Percentiles rank a stretch among this genome's conserved stretches.
Conservation (phyloP, 2,329 filamentous ascomycete species). For the Neonectria punicea region DNA sequence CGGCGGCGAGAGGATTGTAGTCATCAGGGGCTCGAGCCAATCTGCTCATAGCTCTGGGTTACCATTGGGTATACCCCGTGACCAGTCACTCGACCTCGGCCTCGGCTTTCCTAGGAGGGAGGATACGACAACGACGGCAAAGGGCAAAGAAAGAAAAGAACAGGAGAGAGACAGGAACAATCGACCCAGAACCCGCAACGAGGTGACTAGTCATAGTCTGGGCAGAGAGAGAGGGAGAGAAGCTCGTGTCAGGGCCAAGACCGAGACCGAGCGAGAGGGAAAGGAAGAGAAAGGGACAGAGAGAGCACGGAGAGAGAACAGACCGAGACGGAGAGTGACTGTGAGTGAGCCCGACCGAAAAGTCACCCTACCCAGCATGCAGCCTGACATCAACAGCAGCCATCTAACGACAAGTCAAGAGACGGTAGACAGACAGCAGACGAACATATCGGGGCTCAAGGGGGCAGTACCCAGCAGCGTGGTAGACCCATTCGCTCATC, state of each 20-base stretch:
- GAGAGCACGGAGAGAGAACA: not conserved
- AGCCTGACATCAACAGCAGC: slow-evolving; percentile 33
- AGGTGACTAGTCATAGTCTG: slow-evolving; percentile 17
- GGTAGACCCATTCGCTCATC: slow-evolving; percentile 34
- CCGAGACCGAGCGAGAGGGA: not conserved
- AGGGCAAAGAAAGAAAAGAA: slow-evolving; percentile 10
- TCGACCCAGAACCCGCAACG: slow-evolving; percentile 28
- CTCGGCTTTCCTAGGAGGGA: slow-evolving; percentile 27
- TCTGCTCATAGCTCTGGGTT: slow-evolving; percentile 36
- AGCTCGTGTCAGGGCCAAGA: slow-evolving; percentile 15
- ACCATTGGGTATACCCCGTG: slow-evolving; percentile 38
- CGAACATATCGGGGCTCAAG: slow-evolving; percentile 9
- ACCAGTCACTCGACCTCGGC: slow-evolving; percentile 39
- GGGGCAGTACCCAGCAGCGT: slow-evolving; percentile 11
- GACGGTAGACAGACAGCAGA: slow-evolving; percentile 26
- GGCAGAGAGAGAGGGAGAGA: slow-evolving; percentile 25
- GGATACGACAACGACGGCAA: slow-evolving; percentile 7
- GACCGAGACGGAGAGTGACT: slow-evolving; percentile 9
- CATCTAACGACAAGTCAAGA: slow-evolving; percentile 27
- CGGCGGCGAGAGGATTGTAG: slow-evolving; percentile 30
- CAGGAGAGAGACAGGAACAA: slow-evolving; percentile 24
- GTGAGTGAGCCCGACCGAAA: slow-evolving; percentile 36
- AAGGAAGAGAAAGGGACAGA: not conserved
- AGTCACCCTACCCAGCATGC: slow-evolving; percentile 42
- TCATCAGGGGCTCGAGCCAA: slow-evolving; percentile 38